phyloP scores from a whole-genome alignment of 805 yeast genomes.

The Lachancea quebecensis region DNA sequence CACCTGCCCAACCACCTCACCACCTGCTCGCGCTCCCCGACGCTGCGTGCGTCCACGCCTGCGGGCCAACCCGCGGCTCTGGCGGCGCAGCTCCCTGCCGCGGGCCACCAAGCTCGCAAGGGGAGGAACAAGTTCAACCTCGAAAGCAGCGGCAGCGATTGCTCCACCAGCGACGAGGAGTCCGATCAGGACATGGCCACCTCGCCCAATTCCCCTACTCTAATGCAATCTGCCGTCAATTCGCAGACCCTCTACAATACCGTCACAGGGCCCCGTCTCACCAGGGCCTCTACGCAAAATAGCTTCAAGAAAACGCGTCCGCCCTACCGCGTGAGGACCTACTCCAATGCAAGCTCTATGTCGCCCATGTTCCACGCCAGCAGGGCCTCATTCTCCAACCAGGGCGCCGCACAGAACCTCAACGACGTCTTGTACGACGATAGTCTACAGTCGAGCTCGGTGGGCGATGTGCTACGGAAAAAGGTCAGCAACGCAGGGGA shows the following conservation, averaged over 20 bases:
- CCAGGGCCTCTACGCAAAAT: slow-evolving; percentile 17
- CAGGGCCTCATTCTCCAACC: slow-evolving; percentile 4
- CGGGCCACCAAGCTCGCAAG: background rate
- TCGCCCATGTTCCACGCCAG: slow-evolving; percentile 9
- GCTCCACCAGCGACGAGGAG: slow-evolving; percentile 22
- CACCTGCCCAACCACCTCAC: slow-evolving; percentile 3
- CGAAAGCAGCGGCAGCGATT: slow-evolving; percentile 25
- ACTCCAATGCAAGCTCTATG: slow-evolving; percentile 15
- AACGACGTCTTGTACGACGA: slow-evolving; percentile 17
- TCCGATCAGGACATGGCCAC: slow-evolving; percentile 7
- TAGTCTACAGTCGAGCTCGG: slow-evolving; percentile 20
- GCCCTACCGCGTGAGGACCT: slow-evolving; percentile 12
- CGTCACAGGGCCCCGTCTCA: slow-evolving; percentile 14
- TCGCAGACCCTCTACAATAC: slow-evolving; percentile 8
- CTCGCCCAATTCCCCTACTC: slow-evolving; percentile 6
- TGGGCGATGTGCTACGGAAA: slow-evolving; percentile 21
- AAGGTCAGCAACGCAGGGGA: slow-evolving; percentile 13
- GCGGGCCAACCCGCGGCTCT: background rate
- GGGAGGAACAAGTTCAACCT: slow-evolving; percentile 21
- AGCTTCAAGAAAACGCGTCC: slow-evolving; percentile 14
- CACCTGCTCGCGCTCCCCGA: slow-evolving; percentile 19
- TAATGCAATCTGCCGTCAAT: slow-evolving; percentile 1
- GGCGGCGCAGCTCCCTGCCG: background rate
- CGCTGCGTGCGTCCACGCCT: slow-evolving; percentile 9
- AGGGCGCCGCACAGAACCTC: slow-evolving; percentile 8